phyloP scores from a whole-genome alignment of 202 grass and related monocot genomes.

The Eragrostis tef region DNA sequence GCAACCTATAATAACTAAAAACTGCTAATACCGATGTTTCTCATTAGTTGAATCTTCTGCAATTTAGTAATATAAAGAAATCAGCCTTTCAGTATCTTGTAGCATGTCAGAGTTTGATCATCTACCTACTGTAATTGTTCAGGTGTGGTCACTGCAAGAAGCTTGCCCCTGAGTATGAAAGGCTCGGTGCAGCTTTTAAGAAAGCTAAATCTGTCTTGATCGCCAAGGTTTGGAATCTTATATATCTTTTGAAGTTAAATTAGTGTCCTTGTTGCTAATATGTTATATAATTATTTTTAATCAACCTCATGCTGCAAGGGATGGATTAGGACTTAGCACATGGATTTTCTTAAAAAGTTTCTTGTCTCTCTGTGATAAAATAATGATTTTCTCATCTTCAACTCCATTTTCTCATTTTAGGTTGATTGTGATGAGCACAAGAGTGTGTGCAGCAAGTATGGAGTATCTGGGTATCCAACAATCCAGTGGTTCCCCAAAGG shows the following conservation, averaged over 20 bases:
- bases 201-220: constrained; percentile 88
- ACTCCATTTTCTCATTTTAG: constrained; percentile 46
- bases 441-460: constrained; percentile 82
- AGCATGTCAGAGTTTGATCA: not conserved
- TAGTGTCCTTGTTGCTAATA: not conserved
- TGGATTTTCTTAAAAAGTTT: constrained; percentile 28
- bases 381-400: constrained; percentile 20
- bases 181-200: constrained; percentile 81
- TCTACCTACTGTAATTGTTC: constrained; percentile 16
- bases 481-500: constrained; percentile 86
- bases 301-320: not conserved
- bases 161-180: constrained; percentile 94
- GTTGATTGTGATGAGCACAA: constrained; percentile 82
- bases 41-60: not conserved
- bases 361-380: constrained; percentile 1
- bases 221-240: constrained; percentile 58
- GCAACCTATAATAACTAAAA: not conserved
- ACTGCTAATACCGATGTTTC: not conserved
- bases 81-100: not conserved
- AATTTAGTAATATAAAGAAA: not conserved
- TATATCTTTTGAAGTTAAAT: not conserved
- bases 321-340: not conserved
- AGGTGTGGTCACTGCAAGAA: constrained; percentile 98
- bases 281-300: not conserved
- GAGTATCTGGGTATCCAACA: constrained; percentile 79